Evolutionary conservation across 176 grass and related monocot genomes (phyloP).

Genomic region (Oryza punctata): DNA sequence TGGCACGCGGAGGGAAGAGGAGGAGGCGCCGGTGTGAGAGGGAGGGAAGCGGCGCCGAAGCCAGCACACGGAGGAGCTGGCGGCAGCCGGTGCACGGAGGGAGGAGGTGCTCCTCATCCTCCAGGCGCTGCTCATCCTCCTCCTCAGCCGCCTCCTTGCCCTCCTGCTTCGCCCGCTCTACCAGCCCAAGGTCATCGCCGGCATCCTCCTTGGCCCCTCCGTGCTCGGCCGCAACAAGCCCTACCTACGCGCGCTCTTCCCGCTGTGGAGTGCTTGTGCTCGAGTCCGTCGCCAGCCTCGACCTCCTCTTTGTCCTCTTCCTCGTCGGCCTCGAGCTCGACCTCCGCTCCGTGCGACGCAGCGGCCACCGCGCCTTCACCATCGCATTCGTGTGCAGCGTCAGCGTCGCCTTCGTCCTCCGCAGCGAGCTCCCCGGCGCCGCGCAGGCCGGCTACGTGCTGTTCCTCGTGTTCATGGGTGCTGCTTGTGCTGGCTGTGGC

Average conservation of each 20-base stretch:
- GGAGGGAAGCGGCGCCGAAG: too few species aligned
- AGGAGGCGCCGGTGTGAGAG: too few species aligned
- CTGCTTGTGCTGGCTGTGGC: constrained; percentile 78
- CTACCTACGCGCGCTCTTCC: constrained; percentile 71
- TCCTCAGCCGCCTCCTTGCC: constrained; percentile 69
- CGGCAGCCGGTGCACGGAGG: too few species aligned
- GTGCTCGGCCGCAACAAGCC: constrained; percentile 65
- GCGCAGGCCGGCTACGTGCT: constrained; percentile 52
- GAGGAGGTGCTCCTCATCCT: constrained; percentile 64
- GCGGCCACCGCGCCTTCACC: constrained; percentile 60
- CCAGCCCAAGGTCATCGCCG: constrained; percentile 80
- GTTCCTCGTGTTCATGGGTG: constrained; percentile 90
- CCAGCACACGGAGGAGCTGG: too few species aligned
- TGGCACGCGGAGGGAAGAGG: too few species aligned
- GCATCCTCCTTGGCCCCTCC: constrained; percentile 78
- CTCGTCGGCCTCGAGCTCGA: constrained; percentile 86
- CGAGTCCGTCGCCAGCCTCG: constrained; percentile 77
- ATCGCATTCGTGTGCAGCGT: constrained; percentile 83
- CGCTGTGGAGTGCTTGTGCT: constrained; percentile 76
- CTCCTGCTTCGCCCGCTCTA: constrained; percentile 73
- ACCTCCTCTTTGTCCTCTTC: constrained; percentile 91
- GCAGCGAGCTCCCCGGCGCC: constrained; percentile 57
- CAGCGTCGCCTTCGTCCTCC: constrained; percentile 65
- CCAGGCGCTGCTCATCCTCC: constrained; percentile 62
- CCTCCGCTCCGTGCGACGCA: constrained; percentile 61